These are phyloP conservation scores for Paraurostyla sp. DNA, from an alignment of 73 alveolate genomes.

Conservation along the genomic window DNA sequence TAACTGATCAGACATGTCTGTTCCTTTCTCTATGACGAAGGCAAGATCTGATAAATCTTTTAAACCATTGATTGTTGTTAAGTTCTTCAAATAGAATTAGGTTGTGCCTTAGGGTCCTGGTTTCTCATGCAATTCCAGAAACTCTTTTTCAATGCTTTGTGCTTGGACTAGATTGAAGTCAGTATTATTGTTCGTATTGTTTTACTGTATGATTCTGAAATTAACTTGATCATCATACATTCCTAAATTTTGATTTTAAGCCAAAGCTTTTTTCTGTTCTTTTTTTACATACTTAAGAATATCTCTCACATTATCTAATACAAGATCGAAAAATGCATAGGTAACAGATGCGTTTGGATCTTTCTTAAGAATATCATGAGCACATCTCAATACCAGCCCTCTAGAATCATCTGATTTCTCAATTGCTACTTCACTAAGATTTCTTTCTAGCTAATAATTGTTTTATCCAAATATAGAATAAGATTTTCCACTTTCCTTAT, in stretches of 20 bases:
- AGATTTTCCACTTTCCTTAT: slow-evolving; percentile 46
- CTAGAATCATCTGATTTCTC: slow-evolving; percentile 33
- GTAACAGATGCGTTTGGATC: slow-evolving; percentile 26
- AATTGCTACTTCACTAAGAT: slow-evolving; percentile 18
- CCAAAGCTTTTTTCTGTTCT: background rate
- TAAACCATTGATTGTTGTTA: background rate
- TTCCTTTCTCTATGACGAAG: slow-evolving; percentile 23
- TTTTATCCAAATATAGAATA: slow-evolving; percentile 34
- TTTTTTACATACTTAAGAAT: slow-evolving; percentile 6
- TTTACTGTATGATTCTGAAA: background rate
- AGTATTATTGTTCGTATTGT: too few species aligned
- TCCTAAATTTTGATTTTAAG: background rate
- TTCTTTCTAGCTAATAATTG: slow-evolving; percentile 38
- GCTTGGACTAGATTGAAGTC: background rate
- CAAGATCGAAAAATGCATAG: slow-evolving; percentile 26
- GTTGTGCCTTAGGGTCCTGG: background rate
- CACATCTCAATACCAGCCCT: slow-evolving; percentile 40
- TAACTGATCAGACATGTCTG: background rate
- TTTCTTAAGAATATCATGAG: background rate
- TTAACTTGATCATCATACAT: background rate
- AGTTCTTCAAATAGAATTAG: background rate
- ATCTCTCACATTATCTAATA: slow-evolving; percentile 55
- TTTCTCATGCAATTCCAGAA: slow-evolving; percentile 38
- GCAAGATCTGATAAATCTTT: slow-evolving; percentile 29
- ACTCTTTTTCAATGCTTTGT: slow-evolving; percentile 53